Evolutionary conservation across 441 rosid genomes (phyloP).

Genomic region (Viola pubescens): DNA sequence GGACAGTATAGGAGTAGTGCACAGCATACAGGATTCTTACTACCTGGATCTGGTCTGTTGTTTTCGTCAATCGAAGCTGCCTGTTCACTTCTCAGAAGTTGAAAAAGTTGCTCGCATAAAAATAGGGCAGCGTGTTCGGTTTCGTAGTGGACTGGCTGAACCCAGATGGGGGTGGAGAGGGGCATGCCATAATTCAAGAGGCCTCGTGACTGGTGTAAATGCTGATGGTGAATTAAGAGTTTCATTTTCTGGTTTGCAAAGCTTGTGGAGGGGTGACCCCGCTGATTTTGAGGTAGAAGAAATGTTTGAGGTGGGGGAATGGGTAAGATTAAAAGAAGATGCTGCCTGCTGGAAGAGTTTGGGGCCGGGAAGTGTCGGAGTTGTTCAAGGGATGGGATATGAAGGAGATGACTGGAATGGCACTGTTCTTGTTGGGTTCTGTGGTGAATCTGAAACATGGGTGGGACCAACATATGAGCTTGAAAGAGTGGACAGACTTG

Average conservation of each 20-base stretch:
- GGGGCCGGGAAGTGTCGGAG: constrained; percentile 74
- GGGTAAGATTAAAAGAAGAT: constrained; percentile 70
- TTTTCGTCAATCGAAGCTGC: constrained; percentile 84
- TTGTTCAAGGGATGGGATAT: constrained; percentile 83
- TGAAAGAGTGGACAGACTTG: constrained; percentile 55
- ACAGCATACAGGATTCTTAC: constrained; percentile 82
- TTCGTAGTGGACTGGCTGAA: constrained; percentile 64
- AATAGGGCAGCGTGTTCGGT: constrained; percentile 86
- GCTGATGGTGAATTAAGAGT: constrained; percentile 92
- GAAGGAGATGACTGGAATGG: constrained; percentile 87
- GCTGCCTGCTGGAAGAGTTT: constrained; percentile 68
- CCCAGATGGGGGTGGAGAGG: constrained; percentile 99
- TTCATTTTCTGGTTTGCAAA: constrained; percentile 76
- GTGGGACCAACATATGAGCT: constrained; percentile 62
- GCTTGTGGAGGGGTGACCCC: constrained; percentile 96
- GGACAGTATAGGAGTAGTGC: constrained; percentile 88
- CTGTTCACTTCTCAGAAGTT: constrained; percentile 74
- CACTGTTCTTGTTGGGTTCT: constrained; percentile 66
- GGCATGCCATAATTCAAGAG: constrained; percentile 59
- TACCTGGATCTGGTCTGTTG: constrained; percentile 92
- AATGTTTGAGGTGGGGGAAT: constrained; percentile 86
- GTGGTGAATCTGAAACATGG: constrained; percentile 97
- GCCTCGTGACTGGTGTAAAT: constrained; percentile 75
- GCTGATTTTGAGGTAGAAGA: constrained; percentile 76
- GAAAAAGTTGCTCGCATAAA: constrained; percentile 75